Evolutionary conservation across 768 basidiomycete genomes (phyloP), one percentile per base, ranked within the genome.

Genomic region (Suillus decipiens): DNA sequence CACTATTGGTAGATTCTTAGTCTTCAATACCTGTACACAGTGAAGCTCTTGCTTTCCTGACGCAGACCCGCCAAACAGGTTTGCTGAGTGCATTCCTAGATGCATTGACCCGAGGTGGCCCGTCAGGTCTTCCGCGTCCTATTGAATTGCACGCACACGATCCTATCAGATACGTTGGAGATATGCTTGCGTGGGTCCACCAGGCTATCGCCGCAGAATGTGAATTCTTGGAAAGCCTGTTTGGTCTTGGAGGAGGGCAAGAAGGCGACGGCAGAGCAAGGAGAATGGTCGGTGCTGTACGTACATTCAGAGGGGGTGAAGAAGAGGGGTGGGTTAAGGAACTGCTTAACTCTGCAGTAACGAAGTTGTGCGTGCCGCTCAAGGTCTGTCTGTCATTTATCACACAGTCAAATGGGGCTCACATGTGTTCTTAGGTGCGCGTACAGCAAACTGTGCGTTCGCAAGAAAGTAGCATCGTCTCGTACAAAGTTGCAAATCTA

Each of bases 171-270:
- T 99, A 99, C 72, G 88, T 96, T 15, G 97, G 97, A 15, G 96
- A 99, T 76, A 99, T 99, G 93, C 86, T 99, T 9, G 96, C 96
- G 0, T 98, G 96, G 96, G 89, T 98, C 1, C 96, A 99, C 75
- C 96, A 99, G 66, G 86, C 90, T 0, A 94, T 97, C 64, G 97
- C 97, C 0, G 92, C 92, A 1, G 97, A 99, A 71, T 89, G 89
- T 50, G 97, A 99, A 77, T 95, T 96, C 69, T 82, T 99, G 24
- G 95, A 98, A 70, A 82, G 86, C 39, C 75, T 99, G 31, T 98
- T 99, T 66, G 90, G 85, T 7, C 69, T 95, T 57, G 84, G 81
- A 63, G 81, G 77, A 59, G 80, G 78, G 43, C 67, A 65, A 31
- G 36, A 37, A 0, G 58, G 22, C 5, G 61, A 62, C 22, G 19